These are phyloP conservation scores for Fusarium piperis DNA, from an alignment of 2,329 filamentous ascomycete species.

Conservation along the genomic window DNA sequence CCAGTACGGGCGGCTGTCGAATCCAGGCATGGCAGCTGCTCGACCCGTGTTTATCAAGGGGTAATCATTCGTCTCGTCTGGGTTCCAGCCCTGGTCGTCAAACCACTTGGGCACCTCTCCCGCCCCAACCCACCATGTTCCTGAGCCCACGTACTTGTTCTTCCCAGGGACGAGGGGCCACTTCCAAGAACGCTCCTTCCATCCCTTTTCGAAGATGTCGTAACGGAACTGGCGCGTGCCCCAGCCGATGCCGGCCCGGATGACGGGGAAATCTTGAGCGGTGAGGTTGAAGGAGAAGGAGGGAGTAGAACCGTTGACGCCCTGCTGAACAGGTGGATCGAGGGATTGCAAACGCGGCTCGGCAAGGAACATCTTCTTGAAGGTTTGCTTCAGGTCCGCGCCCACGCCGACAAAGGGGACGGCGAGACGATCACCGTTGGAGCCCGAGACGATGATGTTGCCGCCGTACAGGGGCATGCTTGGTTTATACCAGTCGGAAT, in stretches of 20 bases:
- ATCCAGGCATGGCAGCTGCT: background rate
- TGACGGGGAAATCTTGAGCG: conserved; percentile 33
- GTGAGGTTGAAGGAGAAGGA: conserved; percentile 62
- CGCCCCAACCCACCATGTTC: background rate
- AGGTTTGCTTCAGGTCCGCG: conserved; percentile 2
- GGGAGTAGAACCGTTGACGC: background rate
- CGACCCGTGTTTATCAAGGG: background rate
- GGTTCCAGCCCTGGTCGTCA: background rate
- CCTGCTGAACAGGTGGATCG: background rate
- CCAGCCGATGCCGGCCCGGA: conserved; percentile 26
- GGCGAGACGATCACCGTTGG: conserved; percentile 45
- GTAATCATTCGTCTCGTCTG: background rate
- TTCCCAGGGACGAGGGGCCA: conserved; percentile 5
- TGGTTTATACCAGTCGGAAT: background rate
- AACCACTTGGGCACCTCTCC: background rate
- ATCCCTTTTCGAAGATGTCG: conserved; percentile 22
- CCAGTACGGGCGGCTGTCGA: background rate
- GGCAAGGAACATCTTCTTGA: background rate
- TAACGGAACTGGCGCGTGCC: conserved; percentile 36
- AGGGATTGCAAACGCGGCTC: background rate
- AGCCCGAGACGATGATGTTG: conserved; percentile 24
- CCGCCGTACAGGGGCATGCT: conserved; percentile 16
- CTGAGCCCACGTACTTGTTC: conserved; percentile 12
- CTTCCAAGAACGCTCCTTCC: conserved; percentile 10
- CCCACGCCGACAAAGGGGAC: conserved; percentile 39